phyloP scores from a whole-genome alignment of 345 rosid species.

The Salix koriyanagi region DNA sequence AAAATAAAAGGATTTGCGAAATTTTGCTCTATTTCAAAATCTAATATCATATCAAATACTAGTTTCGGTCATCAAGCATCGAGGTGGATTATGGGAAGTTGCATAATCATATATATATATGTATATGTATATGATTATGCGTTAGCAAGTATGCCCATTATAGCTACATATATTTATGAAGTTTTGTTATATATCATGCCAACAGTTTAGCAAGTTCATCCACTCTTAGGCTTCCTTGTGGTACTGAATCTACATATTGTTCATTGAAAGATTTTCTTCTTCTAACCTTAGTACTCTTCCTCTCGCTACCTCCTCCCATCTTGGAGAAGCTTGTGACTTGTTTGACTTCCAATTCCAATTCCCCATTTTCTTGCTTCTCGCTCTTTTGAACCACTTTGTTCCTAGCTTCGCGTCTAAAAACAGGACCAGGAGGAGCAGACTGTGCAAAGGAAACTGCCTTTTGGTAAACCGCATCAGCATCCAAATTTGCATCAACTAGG shows the following conservation, averaged over 20 bases:
- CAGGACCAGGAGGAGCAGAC: conserved; percentile 60
- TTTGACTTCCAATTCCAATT: conserved; percentile 26
- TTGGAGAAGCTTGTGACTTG: conserved; percentile 18
- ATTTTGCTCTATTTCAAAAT: too few species aligned
- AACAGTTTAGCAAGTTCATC: conserved; percentile 90
- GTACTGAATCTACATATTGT: conserved; percentile 25
- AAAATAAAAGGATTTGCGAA: too few species aligned
- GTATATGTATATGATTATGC: too few species aligned
- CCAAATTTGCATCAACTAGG: conserved; percentile 43
- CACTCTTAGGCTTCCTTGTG: conserved; percentile 59
- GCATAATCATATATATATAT: too few species aligned
- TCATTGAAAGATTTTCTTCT: conserved; percentile 20
- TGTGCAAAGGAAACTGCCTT: conserved; percentile 51
- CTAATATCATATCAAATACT: too few species aligned
- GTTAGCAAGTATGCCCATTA: too few species aligned
- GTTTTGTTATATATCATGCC: too few species aligned
- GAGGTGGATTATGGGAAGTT: too few species aligned
- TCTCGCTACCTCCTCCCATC: conserved; percentile 17
- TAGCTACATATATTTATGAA: too few species aligned
- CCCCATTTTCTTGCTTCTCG: conserved; percentile 32
- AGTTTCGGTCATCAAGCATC: too few species aligned
- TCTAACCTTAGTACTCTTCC: conserved; percentile 19
- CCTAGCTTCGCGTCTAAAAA: conserved; percentile 39
- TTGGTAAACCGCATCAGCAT: conserved; percentile 57
- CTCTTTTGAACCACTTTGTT: conserved; percentile 31